Percentiles rank a stretch among this genome's conserved stretches.
phyloP scores from a whole-genome alignment of 2,329 filamentous ascomycete genomes.

The Emydomyces testavorans region DNA sequence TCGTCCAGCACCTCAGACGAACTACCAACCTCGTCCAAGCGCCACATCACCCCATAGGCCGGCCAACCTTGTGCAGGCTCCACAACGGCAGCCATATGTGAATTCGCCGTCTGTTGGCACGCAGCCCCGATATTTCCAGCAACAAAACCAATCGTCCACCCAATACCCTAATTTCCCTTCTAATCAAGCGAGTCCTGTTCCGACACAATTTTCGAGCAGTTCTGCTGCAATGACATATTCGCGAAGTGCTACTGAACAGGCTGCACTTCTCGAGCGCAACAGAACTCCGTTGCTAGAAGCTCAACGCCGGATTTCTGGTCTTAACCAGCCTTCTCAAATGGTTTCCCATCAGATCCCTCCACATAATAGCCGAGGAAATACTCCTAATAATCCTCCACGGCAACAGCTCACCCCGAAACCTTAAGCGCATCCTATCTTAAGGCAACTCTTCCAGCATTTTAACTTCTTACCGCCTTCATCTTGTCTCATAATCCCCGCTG shows the following conservation, averaged over 20 bases:
- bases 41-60: constrained; percentile 28
- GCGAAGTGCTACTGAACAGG: constrained; percentile 33
- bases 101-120: constrained; percentile 22
- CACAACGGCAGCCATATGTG: constrained; percentile 27
- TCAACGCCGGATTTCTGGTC: constrained; percentile 25
- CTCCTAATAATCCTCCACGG: not conserved
- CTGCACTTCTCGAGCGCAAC: constrained; percentile 29
- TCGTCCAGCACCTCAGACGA: constrained; percentile 20
- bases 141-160: constrained; percentile 22
- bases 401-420: constrained; percentile 5
- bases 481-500: no score
- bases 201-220: constrained; percentile 26
- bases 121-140: constrained; percentile 26
- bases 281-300: constrained; percentile 29
- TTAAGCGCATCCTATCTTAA: not conserved
- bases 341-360: constrained; percentile 4
- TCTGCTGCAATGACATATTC: constrained; percentile 27
- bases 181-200: constrained; percentile 24
- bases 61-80: constrained; percentile 25
- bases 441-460: constrained; percentile 16
- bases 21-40: constrained; percentile 22
- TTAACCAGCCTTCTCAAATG: constrained; percentile 25
- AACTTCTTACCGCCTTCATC: no score
- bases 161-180: constrained; percentile 24
- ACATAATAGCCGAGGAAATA: constrained; percentile 9